Evolutionary conservation across 192 early-diverging fungal genomes (phyloP).

Genomic region (Coemansia sp.): DNA sequence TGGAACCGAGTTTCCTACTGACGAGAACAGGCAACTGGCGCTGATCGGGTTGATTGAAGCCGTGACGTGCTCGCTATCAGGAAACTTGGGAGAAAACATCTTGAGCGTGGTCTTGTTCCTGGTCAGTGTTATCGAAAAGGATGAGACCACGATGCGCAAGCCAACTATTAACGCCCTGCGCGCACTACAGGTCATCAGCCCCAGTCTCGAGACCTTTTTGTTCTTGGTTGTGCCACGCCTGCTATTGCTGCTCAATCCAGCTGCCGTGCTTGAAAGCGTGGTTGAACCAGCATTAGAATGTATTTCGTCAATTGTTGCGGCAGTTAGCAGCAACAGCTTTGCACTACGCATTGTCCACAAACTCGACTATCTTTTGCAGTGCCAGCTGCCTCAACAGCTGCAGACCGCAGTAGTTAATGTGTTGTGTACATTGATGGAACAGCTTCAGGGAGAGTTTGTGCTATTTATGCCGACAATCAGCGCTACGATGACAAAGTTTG

Average conservation of each 20-base stretch:
- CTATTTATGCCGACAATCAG: conserved; percentile 89
- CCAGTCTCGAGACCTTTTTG: conserved; percentile 93
- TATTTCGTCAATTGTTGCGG: conserved; percentile 72
- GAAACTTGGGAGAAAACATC: conserved; percentile 89
- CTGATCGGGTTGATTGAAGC: conserved; percentile 82
- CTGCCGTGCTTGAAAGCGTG: conserved; percentile 62
- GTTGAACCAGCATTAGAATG: conserved; percentile 73
- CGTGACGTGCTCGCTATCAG: conserved; percentile 84
- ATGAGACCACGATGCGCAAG: conserved; percentile 68
- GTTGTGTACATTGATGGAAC: conserved; percentile 79
- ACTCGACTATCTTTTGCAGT: conserved; percentile 75
- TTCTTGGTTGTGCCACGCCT: conserved; percentile 89
- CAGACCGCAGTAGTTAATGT: conserved; percentile 77
- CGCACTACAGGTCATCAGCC: conserved; percentile 81
- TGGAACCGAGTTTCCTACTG: conserved; percentile 73
- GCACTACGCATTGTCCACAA: conserved; percentile 92
- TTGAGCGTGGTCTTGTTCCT: conserved; percentile 83
- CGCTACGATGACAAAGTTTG: conserved; percentile 72
- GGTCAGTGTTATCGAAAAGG: conserved; percentile 84
- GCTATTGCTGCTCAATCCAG: conserved; percentile 76
- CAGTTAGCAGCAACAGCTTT: conserved; percentile 86
- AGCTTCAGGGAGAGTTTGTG: conserved; percentile 84
- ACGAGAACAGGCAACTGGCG: conserved; percentile 65
- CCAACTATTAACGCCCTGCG: conserved; percentile 73
- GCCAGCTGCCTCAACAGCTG: conserved; percentile 55